Evolutionary conservation across 2,329 filamentous ascomycete genomes (phyloP).

Genomic region (Cytospora chrysosperma): DNA sequence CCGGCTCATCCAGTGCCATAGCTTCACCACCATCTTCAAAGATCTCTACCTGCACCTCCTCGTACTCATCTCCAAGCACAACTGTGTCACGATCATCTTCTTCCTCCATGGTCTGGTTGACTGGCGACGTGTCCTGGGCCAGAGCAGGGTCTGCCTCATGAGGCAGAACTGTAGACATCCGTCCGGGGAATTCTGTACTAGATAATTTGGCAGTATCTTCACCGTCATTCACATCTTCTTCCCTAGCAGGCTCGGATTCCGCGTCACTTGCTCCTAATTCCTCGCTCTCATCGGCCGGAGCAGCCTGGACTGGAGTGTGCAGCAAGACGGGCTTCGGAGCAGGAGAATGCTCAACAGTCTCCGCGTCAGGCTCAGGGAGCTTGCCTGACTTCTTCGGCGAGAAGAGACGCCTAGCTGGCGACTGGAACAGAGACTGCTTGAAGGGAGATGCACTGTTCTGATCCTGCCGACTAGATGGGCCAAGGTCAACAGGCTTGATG

Average conservation of each 20-base stretch:
- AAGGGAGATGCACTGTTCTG: slow-evolving; percentile 39
- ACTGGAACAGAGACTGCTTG: slow-evolving; percentile 50
- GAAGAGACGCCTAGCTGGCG: slow-evolving; percentile 36
- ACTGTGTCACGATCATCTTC: slow-evolving; percentile 26
- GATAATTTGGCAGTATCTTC: slow-evolving; percentile 4
- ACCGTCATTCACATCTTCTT: slow-evolving; percentile 8
- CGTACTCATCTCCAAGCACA: slow-evolving; percentile 25
- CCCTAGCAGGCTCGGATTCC: background rate
- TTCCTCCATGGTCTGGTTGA: background rate
- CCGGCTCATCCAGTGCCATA: slow-evolving; percentile 33
- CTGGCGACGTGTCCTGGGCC: slow-evolving; percentile 10
- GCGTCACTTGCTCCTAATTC: background rate
- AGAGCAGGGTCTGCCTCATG: slow-evolving; percentile 33
- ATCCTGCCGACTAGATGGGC: slow-evolving; percentile 29
- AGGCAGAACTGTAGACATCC: slow-evolving; percentile 30
- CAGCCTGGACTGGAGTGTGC: slow-evolving; percentile 10
- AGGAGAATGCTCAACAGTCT: slow-evolving; percentile 20
- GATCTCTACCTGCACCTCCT: background rate
- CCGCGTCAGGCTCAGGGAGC: slow-evolving; percentile 32
- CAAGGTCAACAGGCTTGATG: slow-evolving; percentile 38
- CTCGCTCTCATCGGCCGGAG: slow-evolving; percentile 3
- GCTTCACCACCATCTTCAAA: slow-evolving; percentile 20
- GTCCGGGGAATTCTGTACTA: slow-evolving; percentile 4
- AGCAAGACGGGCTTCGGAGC: slow-evolving; percentile 15
- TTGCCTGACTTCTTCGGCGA: slow-evolving; percentile 39